Evolutionary conservation across 495 filamentous ascomycete species (phyloP), one percentile per base, ranked within the genome.

Genomic region (Podospora comata): DNA sequence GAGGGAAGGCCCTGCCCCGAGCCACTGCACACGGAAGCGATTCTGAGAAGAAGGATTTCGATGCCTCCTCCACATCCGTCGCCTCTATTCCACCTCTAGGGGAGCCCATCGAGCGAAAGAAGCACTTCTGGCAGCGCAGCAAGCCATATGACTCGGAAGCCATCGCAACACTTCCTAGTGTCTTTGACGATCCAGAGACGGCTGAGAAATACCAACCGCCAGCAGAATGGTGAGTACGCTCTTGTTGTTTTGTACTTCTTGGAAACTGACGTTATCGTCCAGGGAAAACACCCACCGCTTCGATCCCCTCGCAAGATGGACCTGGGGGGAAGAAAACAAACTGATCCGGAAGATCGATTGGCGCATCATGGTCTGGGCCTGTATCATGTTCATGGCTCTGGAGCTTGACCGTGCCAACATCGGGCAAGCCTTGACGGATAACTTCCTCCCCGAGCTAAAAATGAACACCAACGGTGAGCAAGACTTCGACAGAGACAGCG

Each of bases 341-440:
- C 67, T 83, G 3, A 67, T 83, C 13, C 73, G 76, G 53, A 81
- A 79, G 67, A 74, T 82, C 23, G 80, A 82, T 66, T 74, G 74
- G 65, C 71, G 74, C 0, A 81, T 82, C 69, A 81, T 81, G 78
- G 66, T 77, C 27, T 93, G 88, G 80, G 87, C 87, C 5, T 93
- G 91, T 70, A 74, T 94, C 28, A 94, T 91, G 77, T 94, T 95
- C 77, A 93, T 94, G 65, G 90, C 90, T 0, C 84, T 96, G 30
- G 91, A 96, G 69, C 80, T 94, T 2, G 92, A 96, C 72, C 83
- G 92, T 57, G 88, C 89, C 23, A 96, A 94, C 76, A 71, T 82
- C 6, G 2, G 64, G 28, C 80, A 83, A 64, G 77, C 79, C 0
- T 39, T 80, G 44, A 78, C 79, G 0, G 79, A 83, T 60, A 75